Percentiles rank a stretch among this genome's conserved stretches.
Evolutionary conservation across 805 yeast species (phyloP).

Genomic region (Metschnikowia borealis): DNA sequence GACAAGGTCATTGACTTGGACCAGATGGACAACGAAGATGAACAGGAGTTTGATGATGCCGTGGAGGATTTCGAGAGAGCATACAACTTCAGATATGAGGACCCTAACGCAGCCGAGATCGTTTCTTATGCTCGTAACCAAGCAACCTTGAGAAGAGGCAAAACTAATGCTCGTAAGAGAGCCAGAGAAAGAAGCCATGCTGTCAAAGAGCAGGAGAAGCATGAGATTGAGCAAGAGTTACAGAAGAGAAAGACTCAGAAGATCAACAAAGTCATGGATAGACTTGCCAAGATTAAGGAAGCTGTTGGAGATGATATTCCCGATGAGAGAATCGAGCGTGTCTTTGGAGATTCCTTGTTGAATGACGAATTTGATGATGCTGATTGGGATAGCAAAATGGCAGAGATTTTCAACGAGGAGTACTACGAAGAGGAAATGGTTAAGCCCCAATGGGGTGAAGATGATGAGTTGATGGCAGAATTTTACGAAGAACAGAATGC

Average conservation of each 20-base stretch:
- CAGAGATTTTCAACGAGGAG: slow-evolving; percentile 80
- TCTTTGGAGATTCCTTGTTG: slow-evolving; percentile 70
- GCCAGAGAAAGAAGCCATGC: slow-evolving; percentile 71
- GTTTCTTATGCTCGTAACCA: slow-evolving; percentile 93
- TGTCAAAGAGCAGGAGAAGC: slow-evolving; percentile 46
- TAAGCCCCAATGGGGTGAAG: slow-evolving; percentile 65
- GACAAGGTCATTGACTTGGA: slow-evolving; percentile 55
- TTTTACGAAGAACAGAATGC: slow-evolving; percentile 17
- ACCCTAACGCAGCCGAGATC: slow-evolving; percentile 84
- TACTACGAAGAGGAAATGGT: slow-evolving; percentile 52
- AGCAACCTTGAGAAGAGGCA: slow-evolving; percentile 83
- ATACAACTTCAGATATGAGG: slow-evolving; percentile 92
- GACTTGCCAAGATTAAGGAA: slow-evolving; percentile 58
- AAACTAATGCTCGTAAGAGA: slow-evolving; percentile 69
- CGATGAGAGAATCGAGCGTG: slow-evolving; percentile 56
- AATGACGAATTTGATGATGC: slow-evolving; percentile 85
- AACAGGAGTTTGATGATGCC: slow-evolving; percentile 86
- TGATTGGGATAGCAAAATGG: slow-evolving; percentile 88
- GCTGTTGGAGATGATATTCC: slow-evolving; percentile 64
- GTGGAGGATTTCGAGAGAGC: slow-evolving; percentile 90
- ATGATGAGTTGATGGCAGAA: slow-evolving; percentile 37
- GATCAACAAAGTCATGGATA: slow-evolving; percentile 71
- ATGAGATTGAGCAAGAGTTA: slow-evolving; percentile 55
- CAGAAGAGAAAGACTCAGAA: slow-evolving; percentile 72
- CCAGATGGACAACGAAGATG: slow-evolving; percentile 52